Percentiles rank a stretch among this genome's conserved stretches.
phyloP scores from a whole-genome alignment of 257 asterid species.

The Solanum paucissectum region DNA sequence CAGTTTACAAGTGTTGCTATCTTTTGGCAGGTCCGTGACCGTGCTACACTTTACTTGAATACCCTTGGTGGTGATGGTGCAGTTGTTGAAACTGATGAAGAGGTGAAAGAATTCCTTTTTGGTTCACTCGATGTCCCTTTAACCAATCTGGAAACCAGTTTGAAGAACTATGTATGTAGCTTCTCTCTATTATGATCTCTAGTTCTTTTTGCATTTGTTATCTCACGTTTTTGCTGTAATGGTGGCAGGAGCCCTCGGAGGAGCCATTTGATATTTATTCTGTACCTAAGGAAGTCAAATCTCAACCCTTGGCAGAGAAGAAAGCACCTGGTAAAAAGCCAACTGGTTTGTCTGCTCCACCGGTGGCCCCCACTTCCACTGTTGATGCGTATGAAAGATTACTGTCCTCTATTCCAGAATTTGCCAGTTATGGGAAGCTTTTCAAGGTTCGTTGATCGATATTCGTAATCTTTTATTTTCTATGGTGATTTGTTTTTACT shows the following conservation, averaged over 20 bases:
- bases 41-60: conserved; percentile 97
- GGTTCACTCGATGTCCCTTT: conserved; percentile 82
- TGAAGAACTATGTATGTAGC: conserved; percentile 74
- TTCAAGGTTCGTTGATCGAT: conserved; percentile 61
- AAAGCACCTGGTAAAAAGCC: conserved; percentile 87
- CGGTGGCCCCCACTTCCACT: conserved; percentile 57
- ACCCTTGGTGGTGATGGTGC: conserved; percentile 90
- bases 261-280: conserved; percentile 77
- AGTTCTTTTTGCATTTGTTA: background rate
- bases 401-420: conserved; percentile 76
- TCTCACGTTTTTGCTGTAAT: conserved; percentile 15
- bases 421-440: conserved; percentile 74
- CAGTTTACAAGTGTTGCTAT: background rate
- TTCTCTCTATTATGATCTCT: background rate
- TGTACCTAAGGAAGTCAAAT: conserved; percentile 85
- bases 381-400: conserved; percentile 77
- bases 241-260: conserved; percentile 61
- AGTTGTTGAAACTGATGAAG: conserved; percentile 77
- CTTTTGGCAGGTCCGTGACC: conserved; percentile 76
- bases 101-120: conserved; percentile 79
- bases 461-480: background rate
- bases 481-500: background rate
- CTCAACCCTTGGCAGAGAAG: conserved; percentile 92
- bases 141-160: conserved; percentile 73
- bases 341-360: conserved; percentile 78